Evolutionary conservation across 345 rosid genomes (phyloP).

Genomic region (Garcia nutans): DNA sequence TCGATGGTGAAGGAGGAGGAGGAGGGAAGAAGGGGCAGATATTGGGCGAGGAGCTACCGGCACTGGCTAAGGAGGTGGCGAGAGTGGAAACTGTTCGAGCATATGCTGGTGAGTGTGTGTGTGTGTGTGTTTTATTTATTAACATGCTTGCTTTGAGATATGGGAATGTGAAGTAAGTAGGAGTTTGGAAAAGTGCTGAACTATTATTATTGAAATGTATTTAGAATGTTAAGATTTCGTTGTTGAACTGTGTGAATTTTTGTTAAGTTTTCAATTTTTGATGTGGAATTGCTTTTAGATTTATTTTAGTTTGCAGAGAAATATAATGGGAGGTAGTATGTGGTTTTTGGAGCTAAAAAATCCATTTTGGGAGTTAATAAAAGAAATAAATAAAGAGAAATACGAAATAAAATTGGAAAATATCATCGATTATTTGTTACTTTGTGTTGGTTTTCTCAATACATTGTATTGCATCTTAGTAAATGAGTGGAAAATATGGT

Average conservation of each 20-base stretch:
- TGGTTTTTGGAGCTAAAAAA: background rate
- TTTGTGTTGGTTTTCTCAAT: background rate
- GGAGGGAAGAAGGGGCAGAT: constrained; percentile 32
- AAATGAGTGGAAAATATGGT: background rate
- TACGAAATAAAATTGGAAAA: background rate
- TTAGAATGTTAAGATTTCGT: background rate
- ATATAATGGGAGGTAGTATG: background rate
- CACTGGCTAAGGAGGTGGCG: constrained; percentile 83
- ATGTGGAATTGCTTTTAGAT: background rate
- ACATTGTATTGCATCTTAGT: background rate
- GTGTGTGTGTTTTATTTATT: background rate
- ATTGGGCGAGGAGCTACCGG: constrained; percentile 73
- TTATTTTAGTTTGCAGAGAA: background rate
- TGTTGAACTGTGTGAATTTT: background rate
- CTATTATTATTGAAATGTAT: background rate
- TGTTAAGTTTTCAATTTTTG: background rate
- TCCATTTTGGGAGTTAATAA: background rate
- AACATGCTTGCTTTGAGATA: constrained; percentile 2
- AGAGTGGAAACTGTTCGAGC: constrained; percentile 77
- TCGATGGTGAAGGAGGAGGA: constrained; percentile 43
- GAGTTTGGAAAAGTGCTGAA: background rate
- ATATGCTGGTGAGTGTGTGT: constrained; percentile 62
- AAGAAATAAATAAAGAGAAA: background rate
- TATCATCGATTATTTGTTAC: background rate
- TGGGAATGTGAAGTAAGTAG: background rate